Evolutionary conservation across 2,329 filamentous ascomycete genomes (phyloP), one percentile per base, ranked within the genome.

Genomic region (Aspergillus luchuensis): DNA sequence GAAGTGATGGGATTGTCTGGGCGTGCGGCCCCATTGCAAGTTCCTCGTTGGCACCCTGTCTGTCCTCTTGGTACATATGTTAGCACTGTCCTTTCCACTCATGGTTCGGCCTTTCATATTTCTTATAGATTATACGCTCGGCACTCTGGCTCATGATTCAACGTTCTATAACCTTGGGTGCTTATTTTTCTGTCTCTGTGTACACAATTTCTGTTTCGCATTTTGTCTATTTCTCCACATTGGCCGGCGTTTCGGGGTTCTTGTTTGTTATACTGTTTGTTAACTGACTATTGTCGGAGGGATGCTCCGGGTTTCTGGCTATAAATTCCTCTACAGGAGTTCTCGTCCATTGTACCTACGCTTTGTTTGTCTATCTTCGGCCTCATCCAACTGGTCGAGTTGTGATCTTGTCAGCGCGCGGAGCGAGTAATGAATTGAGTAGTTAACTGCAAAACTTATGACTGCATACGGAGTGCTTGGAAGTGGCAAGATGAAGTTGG

Each of bases 201-300:
- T 54, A 58, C 57, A 60, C 43, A 48, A 38, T 59, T 58, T 39
- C 57, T n/a, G 50, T 54, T 49, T 53, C 63, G 64, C 64, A 66
- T 61, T 48, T 58, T 53, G 39, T 56, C 13, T 13, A 11, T 54
- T 48, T 51, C 55, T 43, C 54, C 48, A 57, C 57, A 58, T 64
- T 58, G 62, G 53, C 59, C 49, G 62, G 64, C 56, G 63, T 66
- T 64, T 41, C n/a, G 64, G 64, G 25, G 56, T 56, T 28, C 10
- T 33, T 54, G 19, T 49, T 56, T 54, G 19, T 49, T 56, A 43
- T 55, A 39, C 38, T 56, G n/a, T 30, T 30, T 8, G n/a, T 43
- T 60, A 10, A 50, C 23, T 58, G n/a, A 51, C 25, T 39, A 30
- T n/a, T 48, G 47, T 50, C 23, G 23, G 47, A 25, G 30, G 28